phyloP scores from a whole-genome alignment of 2,329 filamentous ascomycete species.

The Fusarium brevicatenulatum region DNA sequence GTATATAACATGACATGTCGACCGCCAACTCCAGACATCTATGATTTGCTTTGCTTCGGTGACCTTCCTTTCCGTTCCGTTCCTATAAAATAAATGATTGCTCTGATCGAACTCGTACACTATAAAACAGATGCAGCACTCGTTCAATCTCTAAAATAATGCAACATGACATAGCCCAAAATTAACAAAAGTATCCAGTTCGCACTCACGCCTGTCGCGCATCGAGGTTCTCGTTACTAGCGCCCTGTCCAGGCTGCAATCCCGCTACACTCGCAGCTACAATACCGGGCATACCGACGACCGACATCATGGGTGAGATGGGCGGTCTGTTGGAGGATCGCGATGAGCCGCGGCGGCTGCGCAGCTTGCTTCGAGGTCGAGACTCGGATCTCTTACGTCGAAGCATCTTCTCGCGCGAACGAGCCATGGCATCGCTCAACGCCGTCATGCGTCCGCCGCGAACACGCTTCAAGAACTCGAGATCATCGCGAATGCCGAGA shows the following conservation, averaged over 20 bases:
- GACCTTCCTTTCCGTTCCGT: not conserved
- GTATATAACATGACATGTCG: not conserved
- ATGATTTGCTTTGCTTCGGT: not conserved
- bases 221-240: slow-evolving; percentile 14
- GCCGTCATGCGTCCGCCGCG: slow-evolving; percentile 33
- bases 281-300: slow-evolving; percentile 37
- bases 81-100: slow-evolving; percentile 10
- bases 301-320: slow-evolving; percentile 37
- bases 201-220: slow-evolving; percentile 6
- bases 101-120: slow-evolving; percentile 28
- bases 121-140: slow-evolving; percentile 6
- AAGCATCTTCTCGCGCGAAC: slow-evolving; percentile 30
- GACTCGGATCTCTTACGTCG: slow-evolving; percentile 36
- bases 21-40: slow-evolving; percentile 21
- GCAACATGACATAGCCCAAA: not conserved
- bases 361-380: slow-evolving; percentile 26
- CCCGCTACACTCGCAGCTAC: slow-evolving; percentile 35
- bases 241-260: slow-evolving; percentile 16
- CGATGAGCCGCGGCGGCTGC: slow-evolving; percentile 32
- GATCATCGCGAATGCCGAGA: slow-evolving; percentile 31
- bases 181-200: not conserved
- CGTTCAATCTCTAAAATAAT: slow-evolving; percentile 22
- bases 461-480: slow-evolving; percentile 31
- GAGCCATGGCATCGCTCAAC: slow-evolving; percentile 34
- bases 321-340: slow-evolving; percentile 33